Evolutionary conservation across 2,329 filamentous ascomycete species (phyloP).

Genomic region (Phoma sp.): DNA sequence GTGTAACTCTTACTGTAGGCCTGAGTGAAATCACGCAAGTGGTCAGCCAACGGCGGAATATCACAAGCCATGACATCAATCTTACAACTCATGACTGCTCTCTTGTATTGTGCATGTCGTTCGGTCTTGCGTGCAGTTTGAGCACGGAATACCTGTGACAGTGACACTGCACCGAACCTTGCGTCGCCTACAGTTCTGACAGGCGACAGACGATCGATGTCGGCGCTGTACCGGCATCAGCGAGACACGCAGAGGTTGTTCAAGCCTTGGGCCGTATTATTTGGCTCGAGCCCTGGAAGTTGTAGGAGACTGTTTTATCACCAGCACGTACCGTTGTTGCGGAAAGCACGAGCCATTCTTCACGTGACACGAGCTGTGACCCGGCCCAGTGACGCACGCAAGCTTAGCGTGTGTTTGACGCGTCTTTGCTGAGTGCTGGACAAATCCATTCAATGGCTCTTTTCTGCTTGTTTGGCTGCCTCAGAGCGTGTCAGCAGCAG

Average conservation of each 20-base stretch:
- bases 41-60: neutral
- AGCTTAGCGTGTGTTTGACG: no score
- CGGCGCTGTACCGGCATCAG: conserved; percentile 10
- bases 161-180: conserved; percentile 17
- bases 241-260: no score
- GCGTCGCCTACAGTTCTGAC: conserved; percentile 16
- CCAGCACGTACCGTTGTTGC: no score
- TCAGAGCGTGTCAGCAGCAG: neutral
- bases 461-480: no score
- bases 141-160: conserved; percentile 15
- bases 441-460: no score
- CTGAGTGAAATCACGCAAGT: neutral
- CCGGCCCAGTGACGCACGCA: no score
- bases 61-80: neutral
- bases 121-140: conserved; percentile 10
- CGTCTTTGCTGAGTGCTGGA: no score
- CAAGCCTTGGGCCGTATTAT: no score
- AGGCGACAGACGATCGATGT: conserved; percentile 14
- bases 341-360: no score
- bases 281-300: no score
- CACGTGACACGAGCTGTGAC: no score
- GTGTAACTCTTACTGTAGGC: neutral
- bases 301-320: no score
- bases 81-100: conserved; percentile 13
- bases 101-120: conserved; percentile 4